phyloP scores from a whole-genome alignment of 148 eudicot genomes.

The Nyssa sinensis region DNA sequence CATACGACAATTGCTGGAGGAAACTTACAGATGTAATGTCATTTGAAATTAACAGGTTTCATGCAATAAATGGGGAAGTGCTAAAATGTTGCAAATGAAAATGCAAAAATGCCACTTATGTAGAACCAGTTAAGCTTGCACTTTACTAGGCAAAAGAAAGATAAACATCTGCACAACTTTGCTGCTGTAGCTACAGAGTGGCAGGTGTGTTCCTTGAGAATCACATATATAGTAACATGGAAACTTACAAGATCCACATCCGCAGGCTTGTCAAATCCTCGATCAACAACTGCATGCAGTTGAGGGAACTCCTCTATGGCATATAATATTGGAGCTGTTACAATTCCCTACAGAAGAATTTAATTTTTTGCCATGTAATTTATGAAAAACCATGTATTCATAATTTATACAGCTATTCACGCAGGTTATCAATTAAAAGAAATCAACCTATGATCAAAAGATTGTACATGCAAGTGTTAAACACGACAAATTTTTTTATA shows the following conservation, averaged over 20 bases:
- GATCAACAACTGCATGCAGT: slow-evolving; percentile 57
- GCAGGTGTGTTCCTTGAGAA: too few relatives aligned
- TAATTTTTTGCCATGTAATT: background rate
- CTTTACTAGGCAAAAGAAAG: too few relatives aligned
- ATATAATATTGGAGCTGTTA: slow-evolving; percentile 86
- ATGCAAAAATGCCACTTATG: too few relatives aligned
- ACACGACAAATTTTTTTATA: too few relatives aligned
- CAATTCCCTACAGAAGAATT: slow-evolving; percentile 57
- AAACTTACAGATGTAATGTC: background rate
- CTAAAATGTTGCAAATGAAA: too few relatives aligned
- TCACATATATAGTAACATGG: background rate
- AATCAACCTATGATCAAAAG: background rate
- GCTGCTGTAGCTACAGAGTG: too few relatives aligned
- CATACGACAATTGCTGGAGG: too few relatives aligned
- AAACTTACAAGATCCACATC: slow-evolving; percentile 84
- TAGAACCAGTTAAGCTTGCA: too few relatives aligned
- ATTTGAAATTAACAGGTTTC: background rate
- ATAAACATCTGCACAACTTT: too few relatives aligned
- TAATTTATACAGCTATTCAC: background rate
- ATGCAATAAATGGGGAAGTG: too few relatives aligned
- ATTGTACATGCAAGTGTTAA: background rate
- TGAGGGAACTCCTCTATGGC: slow-evolving; percentile 97
- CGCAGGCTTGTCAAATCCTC: slow-evolving; percentile 67
- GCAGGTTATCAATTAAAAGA: background rate
- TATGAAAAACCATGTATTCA: background rate